Base-by-base conservation (phyloP, 805 yeast genomes). In the Lipomyces orientalis region DNA sequence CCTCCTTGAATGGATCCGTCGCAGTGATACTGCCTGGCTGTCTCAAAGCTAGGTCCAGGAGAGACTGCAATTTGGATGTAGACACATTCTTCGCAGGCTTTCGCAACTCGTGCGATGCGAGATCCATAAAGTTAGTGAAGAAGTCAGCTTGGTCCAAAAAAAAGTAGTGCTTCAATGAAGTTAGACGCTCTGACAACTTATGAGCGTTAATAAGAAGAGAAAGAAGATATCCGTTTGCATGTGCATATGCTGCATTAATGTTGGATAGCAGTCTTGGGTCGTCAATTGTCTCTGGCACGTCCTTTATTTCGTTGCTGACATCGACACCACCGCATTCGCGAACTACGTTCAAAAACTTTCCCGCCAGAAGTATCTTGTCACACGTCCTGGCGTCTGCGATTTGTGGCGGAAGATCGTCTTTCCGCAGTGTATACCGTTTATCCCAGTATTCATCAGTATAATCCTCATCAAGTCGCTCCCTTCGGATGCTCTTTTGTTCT, bases 331-430 rank as follows among this genome's bases (percentile, higher is more conserved):
- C 89, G 73, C 90, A 87, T 65, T 84, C 87, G 64, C 86, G 83
- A 56, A 90, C 81, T 2, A 94, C 88, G 73, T 91, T 90, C 64
- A 93, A 79, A 73, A 88, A 88, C 77, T 92, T 93, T 1, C 99
- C 99, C 0, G 97, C 91, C 61, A 87, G 81, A 31, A 94, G 79
- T 0, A 94, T 83, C 76, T 89, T 89, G 60, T 83, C 82, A 71
- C 90, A 90, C 6, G 87, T 75, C 39, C 64, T 25, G 1, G 82
- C 84, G 33, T 80, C 81, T 6, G 81, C 78, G 67, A 94, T 86
- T 70, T 88, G 92, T 64, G 84, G 83, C 4, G 94, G 87, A 49
- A 93, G 74, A 0, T 94, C 96, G 73, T 91, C 96, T 60, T 84
- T 84, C 60, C 93, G 83, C 19, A 93, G 82, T 5, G 90, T 84